Conservation (phyloP, 2,329 filamentous ascomycete genomes). For the Cladophialophora immunda region DNA sequence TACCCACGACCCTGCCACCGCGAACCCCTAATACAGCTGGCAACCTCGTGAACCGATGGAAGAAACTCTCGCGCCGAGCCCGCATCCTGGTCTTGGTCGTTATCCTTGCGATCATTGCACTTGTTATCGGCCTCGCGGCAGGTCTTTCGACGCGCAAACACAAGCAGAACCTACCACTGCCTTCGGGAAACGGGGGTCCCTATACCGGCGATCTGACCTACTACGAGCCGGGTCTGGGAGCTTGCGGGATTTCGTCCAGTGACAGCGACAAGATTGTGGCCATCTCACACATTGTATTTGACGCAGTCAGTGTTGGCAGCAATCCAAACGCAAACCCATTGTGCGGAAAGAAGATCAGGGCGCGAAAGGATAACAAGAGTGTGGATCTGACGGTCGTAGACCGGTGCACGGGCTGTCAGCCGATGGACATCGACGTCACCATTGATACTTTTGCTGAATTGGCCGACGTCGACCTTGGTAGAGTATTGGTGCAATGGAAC, state of each 20-base stretch:
- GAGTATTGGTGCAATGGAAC: slow-evolving; percentile 60
- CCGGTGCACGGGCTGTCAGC: slow-evolving; percentile 64
- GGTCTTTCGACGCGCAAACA: slow-evolving; percentile 36
- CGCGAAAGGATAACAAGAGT: slow-evolving; percentile 62
- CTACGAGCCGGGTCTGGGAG: slow-evolving; percentile 72
- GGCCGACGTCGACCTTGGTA: slow-evolving; percentile 56
- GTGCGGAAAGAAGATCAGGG: slow-evolving; percentile 72
- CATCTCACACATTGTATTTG: slow-evolving; percentile 73
- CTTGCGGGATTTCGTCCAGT: slow-evolving; percentile 69
- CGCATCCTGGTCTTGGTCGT: slow-evolving; percentile 34
- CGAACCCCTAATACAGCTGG: slow-evolving; percentile 1
- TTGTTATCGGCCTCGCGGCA: slow-evolving; percentile 39
- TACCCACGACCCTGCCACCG: slow-evolving; percentile 20
- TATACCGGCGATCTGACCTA: slow-evolving; percentile 74
- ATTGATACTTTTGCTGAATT: slow-evolving; percentile 58
- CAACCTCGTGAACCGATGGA: slow-evolving; percentile 32
- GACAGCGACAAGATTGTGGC: slow-evolving; percentile 69
- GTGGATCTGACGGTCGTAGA: slow-evolving; percentile 74
- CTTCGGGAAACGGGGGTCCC: slow-evolving; percentile 57
- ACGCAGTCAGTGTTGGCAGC: slow-evolving; percentile 61
- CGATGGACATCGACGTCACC: slow-evolving; percentile 61
- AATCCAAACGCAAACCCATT: slow-evolving; percentile 72
- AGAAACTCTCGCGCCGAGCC: slow-evolving; percentile 25
- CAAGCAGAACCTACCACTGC: slow-evolving; percentile 59
- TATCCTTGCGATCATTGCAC: slow-evolving; percentile 29